Evolutionary conservation across 2,329 filamentous ascomycete species (phyloP), one percentile per base, ranked within the genome.

Genomic region (Trichoderma lentiforme): DNA sequence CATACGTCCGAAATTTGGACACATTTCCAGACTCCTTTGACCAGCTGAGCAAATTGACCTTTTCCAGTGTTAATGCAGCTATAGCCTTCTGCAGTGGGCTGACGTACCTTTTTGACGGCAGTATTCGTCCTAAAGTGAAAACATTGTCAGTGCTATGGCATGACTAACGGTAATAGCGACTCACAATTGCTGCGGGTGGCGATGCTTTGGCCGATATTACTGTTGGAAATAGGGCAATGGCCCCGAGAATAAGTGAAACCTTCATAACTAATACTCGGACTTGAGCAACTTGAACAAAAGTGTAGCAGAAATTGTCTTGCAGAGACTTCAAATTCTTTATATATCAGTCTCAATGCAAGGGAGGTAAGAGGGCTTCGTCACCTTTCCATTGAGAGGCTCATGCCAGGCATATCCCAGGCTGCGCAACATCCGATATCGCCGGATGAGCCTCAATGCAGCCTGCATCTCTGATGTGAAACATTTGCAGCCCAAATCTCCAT

Each of bases 41-140:
- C 57, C n/a, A 53, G 26, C 5, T 62, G 67, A 7, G 67, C 57
- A n/a, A 70, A 12, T 70, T 70, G 67, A 11, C 30, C 67, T 70
- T 6, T 9, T 30, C 8, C 8, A 21, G 5, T 18, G 51, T 67
- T 8, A 57, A 24, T 32, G 3, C 3, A 5, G 21, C 3, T 14
- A 9, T n/a, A 6, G 12, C 0, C 4, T 21, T 57, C 8, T 9
- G 39, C 8, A 4, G 6, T 4, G 11, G 1, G 9, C 2, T 30
- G 3, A 43, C 15, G 6, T 30, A 58, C 64, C 64, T 67, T 58
- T 67, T 43, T 67, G 51, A 1, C 26, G 21, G 21, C 64, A 67
- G 21, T 26, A 67, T 21, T 67, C 64, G 24, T 1, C 64, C 64
- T 67, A 28, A 6, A 18, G 2, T 32, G 18, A 34, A 15, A 14